These are phyloP conservation scores for Wolfiporia cocos DNA, from an alignment of 1,284 basidiomycete genomes.

Conservation along the genomic window DNA sequence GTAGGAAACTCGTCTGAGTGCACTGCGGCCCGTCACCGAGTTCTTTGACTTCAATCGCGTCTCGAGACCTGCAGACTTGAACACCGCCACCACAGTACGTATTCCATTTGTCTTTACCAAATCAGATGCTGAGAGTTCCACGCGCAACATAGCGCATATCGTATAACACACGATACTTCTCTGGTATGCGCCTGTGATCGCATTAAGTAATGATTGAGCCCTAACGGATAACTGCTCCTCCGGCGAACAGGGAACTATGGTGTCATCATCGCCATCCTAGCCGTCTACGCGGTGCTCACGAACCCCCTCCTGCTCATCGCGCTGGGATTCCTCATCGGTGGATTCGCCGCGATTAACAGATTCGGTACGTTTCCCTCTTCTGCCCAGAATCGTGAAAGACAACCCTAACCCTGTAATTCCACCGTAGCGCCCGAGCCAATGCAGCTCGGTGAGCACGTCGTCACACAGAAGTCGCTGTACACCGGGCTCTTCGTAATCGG, in stretches of 20 bases:
- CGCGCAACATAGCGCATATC: constrained; percentile 66
- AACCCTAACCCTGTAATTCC: too few relatives aligned
- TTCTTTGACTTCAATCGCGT: constrained; percentile 90
- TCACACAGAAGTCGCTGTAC: constrained; percentile 85
- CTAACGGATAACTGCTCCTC: neutral
- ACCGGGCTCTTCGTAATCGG: constrained; percentile 75
- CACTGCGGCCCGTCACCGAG: constrained; percentile 74
- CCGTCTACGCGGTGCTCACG: constrained; percentile 89
- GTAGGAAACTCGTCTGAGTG: constrained; percentile 80
- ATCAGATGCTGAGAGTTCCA: constrained; percentile 4
- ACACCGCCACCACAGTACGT: constrained; percentile 63
- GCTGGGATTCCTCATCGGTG: constrained; percentile 85
- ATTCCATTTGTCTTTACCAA: neutral
- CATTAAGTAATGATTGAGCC: neutral
- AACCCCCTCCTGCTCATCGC: constrained; percentile 81
- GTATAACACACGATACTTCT: constrained; percentile 93
- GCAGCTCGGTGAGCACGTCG: constrained; percentile 70
- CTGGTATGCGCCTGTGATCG: constrained; percentile 40
- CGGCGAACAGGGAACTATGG: constrained; percentile 75
- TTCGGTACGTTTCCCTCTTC: constrained; percentile 51
- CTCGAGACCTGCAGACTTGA: constrained; percentile 73
- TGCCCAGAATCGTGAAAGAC: too few relatives aligned
- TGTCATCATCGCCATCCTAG: constrained; percentile 75
- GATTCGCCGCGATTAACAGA: constrained; percentile 86
- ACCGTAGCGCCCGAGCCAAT: constrained; percentile 67